Conservation (phyloP, 257 asterid species). For the Solanum verrucosum region DNA sequence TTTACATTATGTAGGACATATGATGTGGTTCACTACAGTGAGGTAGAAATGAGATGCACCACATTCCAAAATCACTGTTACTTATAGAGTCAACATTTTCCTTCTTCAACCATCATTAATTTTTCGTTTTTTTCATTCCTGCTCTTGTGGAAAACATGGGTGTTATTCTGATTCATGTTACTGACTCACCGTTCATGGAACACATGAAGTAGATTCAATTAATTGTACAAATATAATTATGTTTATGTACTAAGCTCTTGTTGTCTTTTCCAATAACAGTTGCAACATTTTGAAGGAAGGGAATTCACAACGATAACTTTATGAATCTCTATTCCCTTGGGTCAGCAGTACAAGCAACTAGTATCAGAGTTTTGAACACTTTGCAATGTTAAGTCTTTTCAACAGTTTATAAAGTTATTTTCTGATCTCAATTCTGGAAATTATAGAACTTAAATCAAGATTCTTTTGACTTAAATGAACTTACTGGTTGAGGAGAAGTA, state of each 20-base stretch:
- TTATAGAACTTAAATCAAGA: not conserved
- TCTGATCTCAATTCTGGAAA: not conserved
- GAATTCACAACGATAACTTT: not conserved
- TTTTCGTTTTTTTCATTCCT: not conserved
- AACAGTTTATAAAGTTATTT: not conserved
- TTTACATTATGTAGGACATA: not conserved
- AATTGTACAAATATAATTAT: not conserved
- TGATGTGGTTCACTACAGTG: not conserved
- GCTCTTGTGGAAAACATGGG: not conserved
- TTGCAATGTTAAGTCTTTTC: not conserved
- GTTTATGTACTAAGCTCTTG: not conserved
- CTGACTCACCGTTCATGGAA: not conserved
- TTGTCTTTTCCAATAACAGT: not conserved
- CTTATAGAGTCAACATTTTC: not conserved
- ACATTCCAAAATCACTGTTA: not conserved
- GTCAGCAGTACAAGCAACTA: not conserved
- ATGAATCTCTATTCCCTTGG: not conserved
- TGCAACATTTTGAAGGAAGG: not conserved
- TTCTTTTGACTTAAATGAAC: conserved; percentile 26
- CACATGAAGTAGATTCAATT: not conserved
- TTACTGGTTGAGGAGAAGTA: conserved; percentile 76
- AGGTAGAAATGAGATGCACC: not conserved
- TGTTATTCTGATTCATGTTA: not conserved
- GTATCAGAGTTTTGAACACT: not conserved
- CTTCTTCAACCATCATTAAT: not conserved